phyloP scores from a whole-genome alignment of 2,329 filamentous ascomycete genomes.

The Trichoderma gracile region DNA sequence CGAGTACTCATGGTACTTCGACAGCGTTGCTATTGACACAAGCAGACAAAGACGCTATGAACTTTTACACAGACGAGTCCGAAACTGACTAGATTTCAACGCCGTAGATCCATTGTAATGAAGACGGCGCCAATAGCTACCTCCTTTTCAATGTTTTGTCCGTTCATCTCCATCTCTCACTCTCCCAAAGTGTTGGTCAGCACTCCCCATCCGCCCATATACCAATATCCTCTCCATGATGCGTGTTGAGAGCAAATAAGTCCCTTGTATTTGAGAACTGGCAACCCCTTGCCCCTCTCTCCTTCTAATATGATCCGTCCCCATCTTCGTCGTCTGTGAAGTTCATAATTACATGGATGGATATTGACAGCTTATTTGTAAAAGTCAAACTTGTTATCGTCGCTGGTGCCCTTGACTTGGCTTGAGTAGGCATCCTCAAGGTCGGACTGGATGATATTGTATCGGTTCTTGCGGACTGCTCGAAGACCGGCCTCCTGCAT shows the following conservation, averaged over 20 bases:
- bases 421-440: slow-evolving; percentile 95
- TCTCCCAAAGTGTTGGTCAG: not conserved
- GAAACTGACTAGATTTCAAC: slow-evolving; percentile 16
- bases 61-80: not conserved
- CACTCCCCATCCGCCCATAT: not conserved
- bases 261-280: not conserved
- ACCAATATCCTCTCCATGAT: not conserved
- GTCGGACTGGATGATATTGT: slow-evolving; percentile 98
- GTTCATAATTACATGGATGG: not conserved
- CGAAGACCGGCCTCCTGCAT: slow-evolving; percentile 98
- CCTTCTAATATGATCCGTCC: not conserved
- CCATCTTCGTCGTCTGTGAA: not conserved
- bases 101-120: slow-evolving; percentile 2
- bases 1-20: not conserved
- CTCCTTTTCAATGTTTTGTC: not conserved
- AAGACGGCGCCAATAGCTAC: slow-evolving; percentile 12
- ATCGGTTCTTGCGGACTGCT: slow-evolving; percentile 94
- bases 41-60: not conserved
- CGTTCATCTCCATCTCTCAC: not conserved
- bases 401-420: slow-evolving; percentile 80
- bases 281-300: not conserved
- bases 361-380: slow-evolving; percentile 63
- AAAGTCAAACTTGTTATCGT: slow-evolving; percentile 82
- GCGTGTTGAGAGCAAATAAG: not conserved
- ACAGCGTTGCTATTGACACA: slow-evolving; percentile 5